Conservation (phyloP, 306 rosid species). For the Glycine soja region DNA sequence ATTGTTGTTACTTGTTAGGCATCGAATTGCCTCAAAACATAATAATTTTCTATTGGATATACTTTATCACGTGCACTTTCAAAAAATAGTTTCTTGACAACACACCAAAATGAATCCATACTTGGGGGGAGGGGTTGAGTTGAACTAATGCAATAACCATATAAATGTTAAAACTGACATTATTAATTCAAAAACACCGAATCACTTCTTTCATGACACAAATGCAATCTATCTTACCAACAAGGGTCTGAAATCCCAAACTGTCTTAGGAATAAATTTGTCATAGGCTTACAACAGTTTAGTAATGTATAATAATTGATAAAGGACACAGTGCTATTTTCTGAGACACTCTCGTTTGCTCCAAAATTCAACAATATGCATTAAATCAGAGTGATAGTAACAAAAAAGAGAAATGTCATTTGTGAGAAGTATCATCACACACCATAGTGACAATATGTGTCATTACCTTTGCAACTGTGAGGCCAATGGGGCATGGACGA, state of each 20-base stretch:
- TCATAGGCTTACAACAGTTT: slow-evolving; percentile 5
- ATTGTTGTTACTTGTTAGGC: background rate
- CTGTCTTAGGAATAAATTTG: background rate
- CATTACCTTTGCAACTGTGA: slow-evolving; percentile 87
- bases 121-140: background rate
- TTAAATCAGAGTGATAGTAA: background rate
- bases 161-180: slow-evolving; percentile 6
- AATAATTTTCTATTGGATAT: slow-evolving; percentile 11
- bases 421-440: slow-evolving; percentile 7
- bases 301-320: background rate
- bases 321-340: slow-evolving; percentile 17
- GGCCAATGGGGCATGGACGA: slow-evolving; percentile 97
- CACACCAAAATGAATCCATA: background rate
- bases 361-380: slow-evolving; percentile 30
- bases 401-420: slow-evolving; percentile 19
- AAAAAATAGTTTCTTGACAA: background rate
- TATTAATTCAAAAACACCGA: slow-evolving; percentile 6
- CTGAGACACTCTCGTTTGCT: slow-evolving; percentile 9
- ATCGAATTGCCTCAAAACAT: slow-evolving; percentile 18
- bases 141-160: slow-evolving; percentile 26
- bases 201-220: slow-evolving; percentile 22
- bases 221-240: background rate
- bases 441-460: slow-evolving; percentile 20
- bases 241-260: slow-evolving; percentile 8
- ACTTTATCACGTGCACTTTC: background rate